phyloP scores from a whole-genome alignment of 305 asterid species.

The Solanum hybrid region DNA sequence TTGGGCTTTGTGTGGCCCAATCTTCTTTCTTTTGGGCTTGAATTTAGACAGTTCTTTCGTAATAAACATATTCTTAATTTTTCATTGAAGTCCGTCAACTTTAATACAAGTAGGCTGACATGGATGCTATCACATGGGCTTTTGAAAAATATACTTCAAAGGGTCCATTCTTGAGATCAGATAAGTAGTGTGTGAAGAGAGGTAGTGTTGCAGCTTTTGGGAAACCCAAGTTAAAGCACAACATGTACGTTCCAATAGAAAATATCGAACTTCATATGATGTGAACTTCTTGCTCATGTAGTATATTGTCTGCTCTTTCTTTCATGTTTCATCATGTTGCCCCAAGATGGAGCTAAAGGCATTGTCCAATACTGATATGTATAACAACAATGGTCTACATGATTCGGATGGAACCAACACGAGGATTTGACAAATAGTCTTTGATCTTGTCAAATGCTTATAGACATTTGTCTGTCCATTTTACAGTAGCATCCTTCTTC shows the following conservation, averaged over 20 bases:
- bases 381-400: not conserved
- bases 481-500: too few species aligned
- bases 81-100: too few species aligned
- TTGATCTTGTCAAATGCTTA: not conserved
- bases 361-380: not conserved
- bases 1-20: too few species aligned
- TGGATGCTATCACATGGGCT: too few species aligned
- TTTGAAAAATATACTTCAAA: not conserved
- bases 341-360: too few species aligned
- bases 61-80: too few species aligned
- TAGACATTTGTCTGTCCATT: not conserved
- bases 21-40: too few species aligned
- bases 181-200: too few species aligned
- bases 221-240: not conserved
- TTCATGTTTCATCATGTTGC: not conserved
- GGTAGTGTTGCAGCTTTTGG: not conserved
- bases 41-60: too few species aligned
- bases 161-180: not conserved
- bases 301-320: not conserved
- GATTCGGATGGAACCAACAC: not conserved
- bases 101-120: too few species aligned
- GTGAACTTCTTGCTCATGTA: not conserved
- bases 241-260: not conserved
- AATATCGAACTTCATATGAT: not conserved
- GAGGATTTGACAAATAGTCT: not conserved